These are phyloP conservation scores for Suhomyces kilbournensis DNA, from an alignment of 805 yeast species.

Conservation along the genomic window DNA sequence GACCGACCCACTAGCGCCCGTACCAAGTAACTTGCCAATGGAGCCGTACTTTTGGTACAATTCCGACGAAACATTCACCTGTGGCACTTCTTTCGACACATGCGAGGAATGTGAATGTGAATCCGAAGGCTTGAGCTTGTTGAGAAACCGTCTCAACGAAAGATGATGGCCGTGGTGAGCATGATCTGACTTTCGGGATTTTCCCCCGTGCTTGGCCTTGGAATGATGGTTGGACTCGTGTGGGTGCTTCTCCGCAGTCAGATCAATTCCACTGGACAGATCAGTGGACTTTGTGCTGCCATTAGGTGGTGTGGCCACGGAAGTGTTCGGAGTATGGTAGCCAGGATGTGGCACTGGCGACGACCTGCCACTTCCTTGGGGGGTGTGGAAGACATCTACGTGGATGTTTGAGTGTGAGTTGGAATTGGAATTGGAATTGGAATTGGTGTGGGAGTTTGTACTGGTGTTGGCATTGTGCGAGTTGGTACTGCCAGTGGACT, in stretches of 20 bases:
- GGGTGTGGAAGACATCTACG: not conserved
- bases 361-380: not conserved
- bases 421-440: not conserved
- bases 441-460: not conserved
- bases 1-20: conserved; percentile 97
- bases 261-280: not conserved
- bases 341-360: not conserved
- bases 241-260: not conserved
- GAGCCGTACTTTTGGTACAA: conserved; percentile 59
- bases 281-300: not conserved
- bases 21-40: conserved; percentile 71
- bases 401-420: not conserved
- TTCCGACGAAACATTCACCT: conserved; percentile 14
- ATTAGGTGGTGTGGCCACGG: not conserved
- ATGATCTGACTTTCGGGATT: not conserved
- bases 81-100: conserved; percentile 1
- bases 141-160: conserved; percentile 50
- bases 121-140: conserved; percentile 38
- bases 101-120: no score
- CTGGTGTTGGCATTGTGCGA: not conserved
- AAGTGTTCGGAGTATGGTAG: not conserved
- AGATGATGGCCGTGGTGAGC: conserved; percentile 20
- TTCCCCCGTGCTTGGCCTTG: not conserved
- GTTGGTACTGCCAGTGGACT: conserved; percentile 19
- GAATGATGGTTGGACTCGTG: not conserved